These are phyloP conservation scores for Chenopodium quinoa DNA, from an alignment of 148 eudicot species.

Conservation along the genomic window DNA sequence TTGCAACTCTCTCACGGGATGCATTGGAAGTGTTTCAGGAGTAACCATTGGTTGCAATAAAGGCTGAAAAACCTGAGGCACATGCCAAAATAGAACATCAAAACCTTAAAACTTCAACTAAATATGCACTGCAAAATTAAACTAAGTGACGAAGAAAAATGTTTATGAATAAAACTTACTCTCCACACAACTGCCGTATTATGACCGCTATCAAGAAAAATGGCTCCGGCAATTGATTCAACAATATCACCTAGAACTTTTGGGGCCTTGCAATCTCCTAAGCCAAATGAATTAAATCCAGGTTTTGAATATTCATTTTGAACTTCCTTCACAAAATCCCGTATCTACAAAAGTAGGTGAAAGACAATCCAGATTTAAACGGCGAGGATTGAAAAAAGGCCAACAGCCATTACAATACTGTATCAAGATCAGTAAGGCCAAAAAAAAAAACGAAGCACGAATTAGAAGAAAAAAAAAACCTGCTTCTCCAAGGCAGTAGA, in stretches of 20 bases:
- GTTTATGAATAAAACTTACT: slow-evolving; percentile 39
- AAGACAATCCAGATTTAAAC: background rate
- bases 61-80: slow-evolving; percentile 79
- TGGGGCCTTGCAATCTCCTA: slow-evolving; percentile 99
- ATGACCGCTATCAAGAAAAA: slow-evolving; percentile 78
- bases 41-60: slow-evolving; percentile 96
- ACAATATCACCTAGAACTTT: slow-evolving; percentile 97
- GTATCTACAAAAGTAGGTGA: slow-evolving; percentile 45
- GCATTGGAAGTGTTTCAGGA: slow-evolving; percentile 99
- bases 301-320: slow-evolving; percentile 63
- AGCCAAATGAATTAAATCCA: slow-evolving; percentile 84
- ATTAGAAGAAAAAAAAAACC: slow-evolving; percentile 34
- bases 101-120: background rate
- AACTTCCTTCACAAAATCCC: slow-evolving; percentile 94
- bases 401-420: background rate
- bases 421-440: background rate
- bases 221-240: slow-evolving; percentile 95
- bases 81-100: slow-evolving; percentile 4
- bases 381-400: background rate
- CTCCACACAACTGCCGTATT: slow-evolving; percentile 75
- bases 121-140: background rate
- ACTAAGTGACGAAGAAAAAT: background rate
- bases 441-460: background rate
- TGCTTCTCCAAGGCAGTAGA: slow-evolving; percentile 96
- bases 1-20: slow-evolving; percentile 96